These are phyloP conservation scores for Xylariaceae sp. DNA, from an alignment of 2,329 filamentous ascomycete species.

Conservation along the genomic window DNA sequence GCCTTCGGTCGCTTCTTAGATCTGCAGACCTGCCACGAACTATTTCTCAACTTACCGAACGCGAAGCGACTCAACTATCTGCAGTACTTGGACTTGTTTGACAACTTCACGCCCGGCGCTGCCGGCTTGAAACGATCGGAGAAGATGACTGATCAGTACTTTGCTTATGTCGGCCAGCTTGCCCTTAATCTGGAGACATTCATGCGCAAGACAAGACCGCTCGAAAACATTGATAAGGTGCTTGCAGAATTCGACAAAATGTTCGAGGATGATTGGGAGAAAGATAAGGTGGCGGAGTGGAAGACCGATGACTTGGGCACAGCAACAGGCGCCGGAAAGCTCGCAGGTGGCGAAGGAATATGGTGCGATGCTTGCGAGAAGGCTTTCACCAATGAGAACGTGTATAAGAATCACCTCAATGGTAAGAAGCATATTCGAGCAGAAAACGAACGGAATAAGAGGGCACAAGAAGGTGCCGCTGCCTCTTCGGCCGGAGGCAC, in stretches of 20 bases:
- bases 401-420: conserved; percentile 81
- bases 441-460: conserved; percentile 58
- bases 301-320: conserved; percentile 46
- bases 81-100: conserved; percentile 88
- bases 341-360: conserved; percentile 55
- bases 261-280: conserved; percentile 77
- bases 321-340: conserved; percentile 33
- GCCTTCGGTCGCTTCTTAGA: conserved; percentile 91
- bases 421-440: conserved; percentile 92
- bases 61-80: conserved; percentile 83
- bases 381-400: conserved; percentile 91
- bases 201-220: conserved; percentile 73
- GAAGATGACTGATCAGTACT: conserved; percentile 90
- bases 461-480: conserved; percentile 37
- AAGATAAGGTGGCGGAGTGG: conserved; percentile 77
- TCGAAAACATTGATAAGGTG: conserved; percentile 79
- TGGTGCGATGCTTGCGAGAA: conserved; percentile 93
- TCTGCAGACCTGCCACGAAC: conserved; percentile 75
- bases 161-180: conserved; percentile 77
- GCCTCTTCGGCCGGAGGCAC: conserved; percentile 26
- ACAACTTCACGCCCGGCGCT: conserved; percentile 71
- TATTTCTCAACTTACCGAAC: conserved; percentile 82
- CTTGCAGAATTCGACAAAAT: conserved; percentile 73
- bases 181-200: conserved; percentile 83
- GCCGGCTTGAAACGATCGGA: conserved; percentile 71